Evolutionary conservation across 805 yeast species (phyloP).

Genomic region (Kluyveromyces wickerhamii): DNA sequence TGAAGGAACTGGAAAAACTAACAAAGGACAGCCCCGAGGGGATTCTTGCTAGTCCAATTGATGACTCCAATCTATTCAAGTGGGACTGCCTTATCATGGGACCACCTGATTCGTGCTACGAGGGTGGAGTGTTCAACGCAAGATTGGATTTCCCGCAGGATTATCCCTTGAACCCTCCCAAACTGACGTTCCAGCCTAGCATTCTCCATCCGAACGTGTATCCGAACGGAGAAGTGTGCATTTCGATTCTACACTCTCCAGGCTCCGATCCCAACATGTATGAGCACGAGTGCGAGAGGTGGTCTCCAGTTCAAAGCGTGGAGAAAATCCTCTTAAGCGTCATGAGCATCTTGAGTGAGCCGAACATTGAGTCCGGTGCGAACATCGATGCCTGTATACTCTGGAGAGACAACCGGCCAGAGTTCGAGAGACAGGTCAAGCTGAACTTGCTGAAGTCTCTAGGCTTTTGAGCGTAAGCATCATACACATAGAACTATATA

Average conservation of each 20-base stretch:
- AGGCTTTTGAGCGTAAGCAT: conserved; percentile 41
- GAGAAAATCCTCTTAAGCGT: conserved; percentile 91
- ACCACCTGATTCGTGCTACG: conserved; percentile 77
- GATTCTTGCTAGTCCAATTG: conserved; percentile 83
- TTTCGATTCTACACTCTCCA: conserved; percentile 89
- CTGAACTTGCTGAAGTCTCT: conserved; percentile 61
- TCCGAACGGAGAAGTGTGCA: conserved; percentile 92
- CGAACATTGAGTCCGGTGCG: conserved; percentile 94
- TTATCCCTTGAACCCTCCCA: conserved; percentile 79
- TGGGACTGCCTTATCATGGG: conserved; percentile 87
- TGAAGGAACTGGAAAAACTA: conserved; percentile 85
- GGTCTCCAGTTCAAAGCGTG: conserved; percentile 98
- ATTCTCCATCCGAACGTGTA: conserved; percentile 91
- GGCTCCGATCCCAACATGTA: conserved; percentile 97
- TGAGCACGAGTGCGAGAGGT: conserved; percentile 90
- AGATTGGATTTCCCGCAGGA: conserved; percentile 63
- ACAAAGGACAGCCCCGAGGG: conserved; percentile 89
- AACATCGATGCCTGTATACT: conserved; percentile 71
- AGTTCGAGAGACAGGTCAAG: conserved; percentile 58
- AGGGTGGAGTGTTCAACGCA: conserved; percentile 83
- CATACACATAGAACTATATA: no score
- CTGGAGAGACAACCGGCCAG: conserved; percentile 79
- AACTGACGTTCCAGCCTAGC: conserved; percentile 66
- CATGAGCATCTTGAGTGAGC: conserved; percentile 94
- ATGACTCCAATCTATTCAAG: conserved; percentile 61